A percentile compares a stretch with the other conserved stretches of the same genome.
Conservation (phyloP, 2,329 filamentous ascomycete genomes). For the Phialemoniopsis sp. region DNA sequence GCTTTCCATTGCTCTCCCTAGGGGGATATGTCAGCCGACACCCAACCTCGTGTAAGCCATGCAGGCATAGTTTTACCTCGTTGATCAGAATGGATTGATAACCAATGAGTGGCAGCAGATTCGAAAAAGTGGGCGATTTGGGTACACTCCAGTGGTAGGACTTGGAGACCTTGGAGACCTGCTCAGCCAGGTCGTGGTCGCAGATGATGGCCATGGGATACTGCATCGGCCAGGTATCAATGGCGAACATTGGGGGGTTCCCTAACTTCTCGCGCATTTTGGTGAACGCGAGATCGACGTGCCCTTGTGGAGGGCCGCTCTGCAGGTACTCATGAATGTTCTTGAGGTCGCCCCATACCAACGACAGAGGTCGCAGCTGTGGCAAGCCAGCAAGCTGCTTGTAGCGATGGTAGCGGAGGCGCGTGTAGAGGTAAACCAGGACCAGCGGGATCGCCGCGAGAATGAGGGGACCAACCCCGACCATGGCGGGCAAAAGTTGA, state of each 20-base stretch:
- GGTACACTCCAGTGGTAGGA: conserved; percentile 22
- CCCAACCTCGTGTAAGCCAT: background rate
- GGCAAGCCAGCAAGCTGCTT: conserved; percentile 15
- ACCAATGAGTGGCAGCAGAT: conserved; percentile 17
- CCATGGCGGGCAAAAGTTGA: too few species aligned
- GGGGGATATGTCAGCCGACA: background rate
- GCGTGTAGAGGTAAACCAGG: conserved; percentile 7
- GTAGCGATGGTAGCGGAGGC: conserved; percentile 11
- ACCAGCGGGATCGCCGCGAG: conserved; percentile 1
- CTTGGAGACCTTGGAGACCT: conserved; percentile 24
- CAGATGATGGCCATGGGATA: conserved; percentile 24
- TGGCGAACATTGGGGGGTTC: conserved; percentile 23
- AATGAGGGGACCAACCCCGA: background rate
- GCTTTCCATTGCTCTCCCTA: conserved; percentile 23
- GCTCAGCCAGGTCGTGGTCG: conserved; percentile 29
- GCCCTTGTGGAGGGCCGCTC: background rate
- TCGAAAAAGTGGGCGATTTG: conserved; percentile 22
- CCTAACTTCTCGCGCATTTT: conserved; percentile 22
- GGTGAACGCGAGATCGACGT: conserved; percentile 3
- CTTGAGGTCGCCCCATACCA: conserved; percentile 16
- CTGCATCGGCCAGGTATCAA: conserved; percentile 28
- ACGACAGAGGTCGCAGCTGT: conserved; percentile 11
- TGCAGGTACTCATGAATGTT: conserved; percentile 8
- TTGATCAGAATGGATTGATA: conserved; percentile 13
- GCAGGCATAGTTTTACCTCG: conserved; percentile 4